Evolutionary conservation across 2,329 filamentous ascomycete genomes (phyloP), one percentile per base, ranked within the genome.

Genomic region (Hortaea werneckii): DNA sequence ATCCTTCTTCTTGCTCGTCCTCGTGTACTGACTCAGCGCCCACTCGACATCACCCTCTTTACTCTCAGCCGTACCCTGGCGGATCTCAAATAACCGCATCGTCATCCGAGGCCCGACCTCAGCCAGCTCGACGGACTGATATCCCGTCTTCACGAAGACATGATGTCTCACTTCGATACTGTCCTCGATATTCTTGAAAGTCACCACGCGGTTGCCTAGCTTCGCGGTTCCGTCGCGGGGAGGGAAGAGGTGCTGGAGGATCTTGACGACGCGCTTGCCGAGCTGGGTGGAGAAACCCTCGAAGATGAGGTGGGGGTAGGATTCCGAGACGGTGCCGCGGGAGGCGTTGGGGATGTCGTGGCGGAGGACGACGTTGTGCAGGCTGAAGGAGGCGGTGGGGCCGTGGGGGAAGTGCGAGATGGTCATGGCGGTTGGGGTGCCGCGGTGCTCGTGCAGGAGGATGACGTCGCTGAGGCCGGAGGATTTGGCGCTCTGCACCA

Each of bases 1-100:
- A 61, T 94, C 87, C 80, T 95, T 95, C 79, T 96, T 96, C 69
- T 82, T 81, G 58, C 84, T 83, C 10, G 90, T 96, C 55, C 92
- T 77, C 6, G 90, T 98, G 66, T 95, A 98, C 63, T 95, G 90
- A 50, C 87, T 94, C 52, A 98, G 74, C 52, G 92, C 85, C 92
- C 92, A 98, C 68, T 98, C 92, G 4, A 94, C 81, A 67, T 98
- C 92, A 4, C 90, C 90, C 55, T 94, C 86, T 66, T 94, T 94
- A 60, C 89, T 94, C 63, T 96, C 92, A 49, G 95, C 71, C 4
- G 90, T 94, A 11, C 92, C 90, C 44, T 83, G 83, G 40, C 89
- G 77, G 50, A 98, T 95, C 70, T 96, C 87, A 62, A 96, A 98
- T 44, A 88, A 72, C 55, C 87, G 77, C 87, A 96, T 92, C n/a